Percentiles rank a stretch among this genome's conserved stretches.
Conservation (phyloP, 2,329 filamentous ascomycete species). For the Rosellinia necatrix region DNA sequence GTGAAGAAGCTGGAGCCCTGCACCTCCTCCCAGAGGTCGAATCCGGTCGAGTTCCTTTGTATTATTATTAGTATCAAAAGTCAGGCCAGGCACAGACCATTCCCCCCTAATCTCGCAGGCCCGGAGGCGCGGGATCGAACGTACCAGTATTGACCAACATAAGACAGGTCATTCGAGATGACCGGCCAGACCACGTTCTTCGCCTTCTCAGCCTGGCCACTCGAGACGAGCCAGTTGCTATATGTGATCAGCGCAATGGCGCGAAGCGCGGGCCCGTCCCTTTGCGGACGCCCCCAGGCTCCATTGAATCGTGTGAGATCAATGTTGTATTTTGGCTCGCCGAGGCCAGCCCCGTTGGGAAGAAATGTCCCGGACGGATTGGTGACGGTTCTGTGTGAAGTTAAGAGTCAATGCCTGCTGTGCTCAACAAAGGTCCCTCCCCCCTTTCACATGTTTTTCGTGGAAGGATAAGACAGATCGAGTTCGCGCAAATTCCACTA, state of each 20-base stretch:
- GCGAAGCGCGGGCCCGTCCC: conserved; percentile 63
- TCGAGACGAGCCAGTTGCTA: conserved; percentile 54
- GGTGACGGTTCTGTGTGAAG: conserved; percentile 42
- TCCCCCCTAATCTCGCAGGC: background rate
- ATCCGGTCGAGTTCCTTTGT: conserved; percentile 57
- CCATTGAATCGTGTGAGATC: conserved; percentile 55
- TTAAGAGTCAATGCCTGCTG: background rate
- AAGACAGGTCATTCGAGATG: conserved; percentile 60
- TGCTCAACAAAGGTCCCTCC: background rate
- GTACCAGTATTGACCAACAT: conserved; percentile 57
- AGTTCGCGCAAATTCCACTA: too few relatives aligned
- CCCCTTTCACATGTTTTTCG: too few relatives aligned
- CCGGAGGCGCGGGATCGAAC: background rate
- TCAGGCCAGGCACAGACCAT: background rate
- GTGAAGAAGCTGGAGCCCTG: conserved; percentile 64
- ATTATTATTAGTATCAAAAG: too few relatives aligned
- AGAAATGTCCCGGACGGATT: conserved; percentile 57
- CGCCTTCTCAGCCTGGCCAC: conserved; percentile 47
- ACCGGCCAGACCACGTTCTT: conserved; percentile 57
- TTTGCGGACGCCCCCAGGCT: conserved; percentile 62
- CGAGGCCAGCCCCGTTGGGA: conserved; percentile 52
- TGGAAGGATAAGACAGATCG: too few relatives aligned
- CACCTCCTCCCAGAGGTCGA: conserved; percentile 66
- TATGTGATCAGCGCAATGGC: conserved; percentile 61
- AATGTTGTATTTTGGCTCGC: conserved; percentile 60